These are phyloP conservation scores for Nicotiana tabacum DNA, from an alignment of 257 asterid species.

Conservation along the genomic window DNA sequence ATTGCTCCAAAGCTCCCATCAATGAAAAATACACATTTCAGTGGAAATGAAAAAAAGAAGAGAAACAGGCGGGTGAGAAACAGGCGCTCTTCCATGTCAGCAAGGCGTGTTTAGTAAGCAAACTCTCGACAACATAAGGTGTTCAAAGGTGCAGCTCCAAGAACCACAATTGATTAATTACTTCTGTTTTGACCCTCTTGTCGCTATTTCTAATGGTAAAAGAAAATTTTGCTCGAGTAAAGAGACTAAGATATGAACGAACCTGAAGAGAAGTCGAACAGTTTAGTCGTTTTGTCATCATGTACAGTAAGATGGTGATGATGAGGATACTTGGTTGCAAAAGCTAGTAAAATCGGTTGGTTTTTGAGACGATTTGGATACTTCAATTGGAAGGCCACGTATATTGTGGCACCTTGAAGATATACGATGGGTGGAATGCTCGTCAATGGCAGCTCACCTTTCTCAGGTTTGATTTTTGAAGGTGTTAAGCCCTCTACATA, in stretches of 20 bases:
- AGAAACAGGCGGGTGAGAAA: too few relatives aligned
- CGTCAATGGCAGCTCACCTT: conserved; percentile 66
- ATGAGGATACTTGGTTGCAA: conserved; percentile 39
- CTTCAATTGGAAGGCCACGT: conserved; percentile 20
- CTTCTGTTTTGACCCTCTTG: too few relatives aligned
- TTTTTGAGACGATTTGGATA: background rate
- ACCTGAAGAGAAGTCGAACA: conserved; percentile 83
- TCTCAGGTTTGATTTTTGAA: conserved; percentile 52
- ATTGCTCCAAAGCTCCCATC: too few relatives aligned
- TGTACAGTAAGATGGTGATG: conserved; percentile 72
- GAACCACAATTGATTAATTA: too few relatives aligned
- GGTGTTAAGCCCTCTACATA: conserved; percentile 37
- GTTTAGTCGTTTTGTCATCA: conserved; percentile 62
- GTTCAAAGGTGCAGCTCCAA: too few relatives aligned
- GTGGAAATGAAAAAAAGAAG: too few relatives aligned
- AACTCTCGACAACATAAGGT: too few relatives aligned
- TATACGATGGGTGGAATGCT: background rate
- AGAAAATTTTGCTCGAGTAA: background rate
- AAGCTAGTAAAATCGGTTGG: conserved; percentile 12
- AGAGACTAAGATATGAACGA: background rate
- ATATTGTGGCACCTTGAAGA: conserved; percentile 6
- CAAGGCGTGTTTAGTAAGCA: too few relatives aligned
- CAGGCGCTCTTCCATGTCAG: too few relatives aligned
- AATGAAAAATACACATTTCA: too few relatives aligned
- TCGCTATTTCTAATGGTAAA: too few relatives aligned